Evolutionary conservation across 2,329 filamentous ascomycete genomes (phyloP).

Genomic region (Botrytis galanthina): DNA sequence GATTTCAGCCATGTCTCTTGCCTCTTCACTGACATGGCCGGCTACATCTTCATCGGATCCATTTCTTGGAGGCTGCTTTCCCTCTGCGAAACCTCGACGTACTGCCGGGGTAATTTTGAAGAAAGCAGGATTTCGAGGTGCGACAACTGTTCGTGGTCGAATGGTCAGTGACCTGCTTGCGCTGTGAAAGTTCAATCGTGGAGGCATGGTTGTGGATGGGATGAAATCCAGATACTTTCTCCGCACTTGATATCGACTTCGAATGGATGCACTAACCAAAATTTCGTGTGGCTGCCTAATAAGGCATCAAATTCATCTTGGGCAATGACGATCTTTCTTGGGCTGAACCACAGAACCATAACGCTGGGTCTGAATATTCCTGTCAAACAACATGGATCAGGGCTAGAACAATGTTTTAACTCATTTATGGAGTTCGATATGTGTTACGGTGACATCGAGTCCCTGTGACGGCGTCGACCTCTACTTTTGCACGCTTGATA

Average conservation of each 20-base stretch:
- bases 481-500: neutral
- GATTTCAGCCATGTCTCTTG: constrained; percentile 56
- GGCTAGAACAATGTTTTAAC: neutral
- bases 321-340: constrained; percentile 11
- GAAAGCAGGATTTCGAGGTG: constrained; percentile 33
- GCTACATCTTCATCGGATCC: constrained; percentile 52
- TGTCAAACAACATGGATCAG: constrained; percentile 3
- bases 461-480: neutral
- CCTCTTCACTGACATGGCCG: constrained; percentile 64
- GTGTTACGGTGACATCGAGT: neutral
- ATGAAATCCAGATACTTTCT: constrained; percentile 5
- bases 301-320: neutral
- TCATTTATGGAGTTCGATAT: neutral
- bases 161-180: constrained; percentile 45
- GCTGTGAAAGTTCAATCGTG: constrained; percentile 51
- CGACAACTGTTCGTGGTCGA: constrained; percentile 41
- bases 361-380: constrained; percentile 2
- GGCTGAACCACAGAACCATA: constrained; percentile 7
- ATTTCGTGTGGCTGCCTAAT: constrained; percentile 8
- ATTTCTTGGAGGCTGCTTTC: constrained; percentile 33
- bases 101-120: constrained; percentile 25
- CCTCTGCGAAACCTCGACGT: constrained; percentile 35
- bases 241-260: constrained; percentile 6
- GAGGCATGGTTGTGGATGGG: constrained; percentile 48
- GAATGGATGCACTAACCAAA: constrained; percentile 12